Evolutionary conservation across 2,329 filamentous ascomycete genomes (phyloP).

Genomic region (Conoideocrella luteorostrata): DNA sequence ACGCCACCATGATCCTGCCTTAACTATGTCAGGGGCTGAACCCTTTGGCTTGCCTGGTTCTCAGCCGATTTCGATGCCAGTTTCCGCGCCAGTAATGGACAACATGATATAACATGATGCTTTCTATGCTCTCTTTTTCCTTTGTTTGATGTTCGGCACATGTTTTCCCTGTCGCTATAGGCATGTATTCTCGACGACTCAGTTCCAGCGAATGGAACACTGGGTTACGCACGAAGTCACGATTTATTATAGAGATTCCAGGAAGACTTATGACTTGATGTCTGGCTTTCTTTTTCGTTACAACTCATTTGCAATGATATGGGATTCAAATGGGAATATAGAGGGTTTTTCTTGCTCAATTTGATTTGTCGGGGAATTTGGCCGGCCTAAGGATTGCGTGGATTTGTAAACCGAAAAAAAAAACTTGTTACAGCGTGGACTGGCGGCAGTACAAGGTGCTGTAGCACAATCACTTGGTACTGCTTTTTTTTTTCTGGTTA

Average conservation of each 20-base stretch:
- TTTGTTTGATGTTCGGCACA: neutral
- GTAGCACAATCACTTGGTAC: neutral
- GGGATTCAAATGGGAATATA: neutral
- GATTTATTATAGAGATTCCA: neutral
- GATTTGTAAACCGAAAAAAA: too few relatives aligned
- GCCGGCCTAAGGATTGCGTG: neutral
- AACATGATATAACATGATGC: constrained; percentile 3
- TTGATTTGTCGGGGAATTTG: neutral
- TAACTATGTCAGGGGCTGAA: neutral
- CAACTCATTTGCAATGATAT: constrained; percentile 1
- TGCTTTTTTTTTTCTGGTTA: neutral
- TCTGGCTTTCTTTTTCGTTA: neutral
- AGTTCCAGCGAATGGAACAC: neutral
- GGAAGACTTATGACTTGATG: neutral
- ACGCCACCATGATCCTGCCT: constrained; percentile 1
- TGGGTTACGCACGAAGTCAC: constrained; percentile 2
- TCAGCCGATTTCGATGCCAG: neutral
- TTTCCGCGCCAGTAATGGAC: neutral
- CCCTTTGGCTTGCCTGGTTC: neutral
- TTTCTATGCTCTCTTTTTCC: neutral
- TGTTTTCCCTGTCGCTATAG: neutral
- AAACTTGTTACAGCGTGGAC: too few relatives aligned
- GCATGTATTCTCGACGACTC: neutral
- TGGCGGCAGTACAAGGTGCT: too few relatives aligned
- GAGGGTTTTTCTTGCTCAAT: neutral